Conservation (phyloP, 768 basidiomycete genomes). For the Mrakia blollopis region DNA sequence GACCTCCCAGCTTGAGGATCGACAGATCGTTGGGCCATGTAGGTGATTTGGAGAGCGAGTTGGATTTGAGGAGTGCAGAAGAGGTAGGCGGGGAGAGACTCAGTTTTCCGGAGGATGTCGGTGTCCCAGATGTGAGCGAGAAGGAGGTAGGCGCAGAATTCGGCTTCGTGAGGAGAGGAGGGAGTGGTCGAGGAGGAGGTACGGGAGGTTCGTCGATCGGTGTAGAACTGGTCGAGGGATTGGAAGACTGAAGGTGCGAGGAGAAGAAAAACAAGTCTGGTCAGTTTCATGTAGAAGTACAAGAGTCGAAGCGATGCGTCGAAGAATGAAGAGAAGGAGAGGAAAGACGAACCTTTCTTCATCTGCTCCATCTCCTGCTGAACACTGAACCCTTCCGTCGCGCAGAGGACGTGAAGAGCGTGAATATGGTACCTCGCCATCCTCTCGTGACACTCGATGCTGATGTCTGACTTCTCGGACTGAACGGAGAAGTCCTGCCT, state of each 20-base stretch:
- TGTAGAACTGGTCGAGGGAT: constrained; percentile 87
- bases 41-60: constrained; percentile 72
- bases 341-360: constrained; percentile 70
- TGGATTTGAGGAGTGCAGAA: constrained; percentile 70
- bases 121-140: constrained; percentile 83
- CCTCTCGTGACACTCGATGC: constrained; percentile 86
- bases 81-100: constrained; percentile 53
- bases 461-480: constrained; percentile 65
- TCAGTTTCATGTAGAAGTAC: too few species aligned
- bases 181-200: constrained; percentile 40
- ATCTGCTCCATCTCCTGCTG: constrained; percentile 79
- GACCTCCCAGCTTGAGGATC: constrained; percentile 42
- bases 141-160: constrained; percentile 93
- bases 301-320: background rate
- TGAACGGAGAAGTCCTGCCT: constrained; percentile 94
- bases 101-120: constrained; percentile 40
- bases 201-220: constrained; percentile 57
- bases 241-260: constrained; percentile 62
- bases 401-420: constrained; percentile 56
- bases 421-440: constrained; percentile 92
- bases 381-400: constrained; percentile 52
- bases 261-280: too few species aligned
- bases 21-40: constrained; percentile 60
- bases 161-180: constrained; percentile 74
- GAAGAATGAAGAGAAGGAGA: background rate